These are phyloP conservation scores for Epicoccum nigrum DNA, from an alignment of 2,329 filamentous ascomycete genomes.

Conservation along the genomic window DNA sequence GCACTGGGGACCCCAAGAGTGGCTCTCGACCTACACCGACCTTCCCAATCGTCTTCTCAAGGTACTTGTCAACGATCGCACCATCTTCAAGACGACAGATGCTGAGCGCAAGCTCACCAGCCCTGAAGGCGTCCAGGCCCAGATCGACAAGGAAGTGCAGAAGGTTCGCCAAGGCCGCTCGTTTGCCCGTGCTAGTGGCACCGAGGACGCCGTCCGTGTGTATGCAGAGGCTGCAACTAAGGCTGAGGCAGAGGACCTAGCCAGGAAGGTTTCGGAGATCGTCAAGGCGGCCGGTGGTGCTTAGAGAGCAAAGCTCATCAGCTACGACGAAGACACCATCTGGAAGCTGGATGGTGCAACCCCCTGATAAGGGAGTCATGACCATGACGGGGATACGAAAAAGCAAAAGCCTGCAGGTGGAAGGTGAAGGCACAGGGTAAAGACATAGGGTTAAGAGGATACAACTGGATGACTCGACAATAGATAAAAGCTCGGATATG, in stretches of 20 bases:
- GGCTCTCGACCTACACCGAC: conserved; percentile 91
- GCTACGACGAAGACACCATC: conserved; percentile 12
- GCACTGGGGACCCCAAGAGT: conserved; percentile 85
- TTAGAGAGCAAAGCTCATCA: conserved; percentile 20
- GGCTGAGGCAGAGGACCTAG: conserved; percentile 88
- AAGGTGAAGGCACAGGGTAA: neutral
- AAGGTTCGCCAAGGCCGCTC: conserved; percentile 90
- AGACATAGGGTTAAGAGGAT: neutral
- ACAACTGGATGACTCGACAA: conserved; percentile 23
- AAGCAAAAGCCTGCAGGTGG: neutral
- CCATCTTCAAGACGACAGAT: conserved; percentile 87
- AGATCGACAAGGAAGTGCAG: conserved; percentile 85
- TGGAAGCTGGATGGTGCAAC: conserved; percentile 2
- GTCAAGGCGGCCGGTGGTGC: conserved; percentile 58
- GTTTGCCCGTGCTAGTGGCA: conserved; percentile 92
- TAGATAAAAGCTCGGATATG: conserved; percentile 32
- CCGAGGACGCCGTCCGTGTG: conserved; percentile 93
- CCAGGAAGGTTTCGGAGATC: conserved; percentile 78
- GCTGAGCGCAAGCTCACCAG: conserved; percentile 86
- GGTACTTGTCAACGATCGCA: conserved; percentile 86
- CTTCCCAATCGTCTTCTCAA: conserved; percentile 94
- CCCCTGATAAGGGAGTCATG: neutral
- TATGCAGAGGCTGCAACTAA: conserved; percentile 93
- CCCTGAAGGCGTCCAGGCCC: conserved; percentile 77
- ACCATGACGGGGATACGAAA: neutral